Percentiles rank a stretch among this genome's conserved stretches.
Conservation (phyloP, 2,329 filamentous ascomycete species). For the Nakataea oryzae region DNA sequence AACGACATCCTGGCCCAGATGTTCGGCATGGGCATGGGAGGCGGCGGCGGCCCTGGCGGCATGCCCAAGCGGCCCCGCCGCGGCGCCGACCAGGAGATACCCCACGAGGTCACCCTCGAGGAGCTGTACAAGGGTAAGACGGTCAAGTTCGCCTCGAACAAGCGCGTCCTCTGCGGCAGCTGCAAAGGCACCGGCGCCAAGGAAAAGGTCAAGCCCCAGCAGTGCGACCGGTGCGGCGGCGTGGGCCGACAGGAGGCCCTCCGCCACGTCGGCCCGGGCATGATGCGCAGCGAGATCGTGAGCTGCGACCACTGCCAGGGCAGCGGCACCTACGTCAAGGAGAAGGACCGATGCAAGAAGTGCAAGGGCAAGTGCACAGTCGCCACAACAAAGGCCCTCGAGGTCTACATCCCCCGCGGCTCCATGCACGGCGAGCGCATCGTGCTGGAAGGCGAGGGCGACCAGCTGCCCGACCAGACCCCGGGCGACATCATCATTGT, state of each 20-base stretch:
- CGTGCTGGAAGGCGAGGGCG: constrained; percentile 83
- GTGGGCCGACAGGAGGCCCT: constrained; percentile 67
- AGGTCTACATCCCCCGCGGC: constrained; percentile 90
- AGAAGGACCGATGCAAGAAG: constrained; percentile 98
- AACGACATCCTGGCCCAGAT: constrained; percentile 91
- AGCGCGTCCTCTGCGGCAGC: constrained; percentile 77
- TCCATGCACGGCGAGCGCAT: constrained; percentile 83
- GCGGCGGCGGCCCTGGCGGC: constrained; percentile 57
- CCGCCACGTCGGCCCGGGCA: constrained; percentile 74
- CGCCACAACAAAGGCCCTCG: constrained; percentile 85
- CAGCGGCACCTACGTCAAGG: constrained; percentile 77
- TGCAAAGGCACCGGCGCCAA: constrained; percentile 89
- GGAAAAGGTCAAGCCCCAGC: constrained; percentile 75
- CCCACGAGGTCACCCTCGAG: constrained; percentile 84
- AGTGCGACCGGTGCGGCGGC: constrained; percentile 78
- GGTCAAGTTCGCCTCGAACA: constrained; percentile 90
- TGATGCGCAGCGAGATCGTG: constrained; percentile 72
- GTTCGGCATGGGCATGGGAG: constrained; percentile 51
- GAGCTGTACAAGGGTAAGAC: constrained; percentile 99
- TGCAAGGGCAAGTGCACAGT: constrained; percentile 88
- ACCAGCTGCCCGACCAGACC: constrained; percentile 79
- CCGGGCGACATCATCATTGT: constrained; percentile 92
- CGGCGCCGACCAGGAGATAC: constrained; percentile 76
- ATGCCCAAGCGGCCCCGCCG: constrained; percentile 50
- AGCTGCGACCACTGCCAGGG: constrained; percentile 77